phyloP scores from a whole-genome alignment of 805 yeast species.

The Sporopachydermia lactativora region DNA sequence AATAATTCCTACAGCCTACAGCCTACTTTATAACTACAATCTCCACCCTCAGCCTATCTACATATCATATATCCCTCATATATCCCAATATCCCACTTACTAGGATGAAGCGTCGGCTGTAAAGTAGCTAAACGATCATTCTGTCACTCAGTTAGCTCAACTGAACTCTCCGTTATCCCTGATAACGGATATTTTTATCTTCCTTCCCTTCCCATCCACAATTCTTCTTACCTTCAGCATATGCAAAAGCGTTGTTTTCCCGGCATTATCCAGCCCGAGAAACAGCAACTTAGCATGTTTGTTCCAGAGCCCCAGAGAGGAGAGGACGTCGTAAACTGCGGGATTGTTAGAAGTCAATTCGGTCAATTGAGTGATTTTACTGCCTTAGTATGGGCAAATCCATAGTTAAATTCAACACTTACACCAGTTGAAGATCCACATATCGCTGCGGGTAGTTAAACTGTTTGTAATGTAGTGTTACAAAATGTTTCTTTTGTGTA shows the following conservation, averaged over 20 bases:
- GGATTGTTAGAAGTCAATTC: slow-evolving; percentile 5
- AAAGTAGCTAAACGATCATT: slow-evolving; percentile 96
- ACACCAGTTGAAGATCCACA: slow-evolving; percentile 36
- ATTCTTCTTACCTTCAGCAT: slow-evolving; percentile 39
- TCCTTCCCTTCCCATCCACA: no score
- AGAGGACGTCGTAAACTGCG: slow-evolving; percentile 57
- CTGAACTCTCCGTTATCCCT: background rate
- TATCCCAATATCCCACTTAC: slow-evolving; percentile 10
- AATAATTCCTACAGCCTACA: no score
- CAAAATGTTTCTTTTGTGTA: no score
- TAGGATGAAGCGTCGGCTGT: slow-evolving; percentile 95
- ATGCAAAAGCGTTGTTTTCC: slow-evolving; percentile 82
- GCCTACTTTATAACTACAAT: no score
- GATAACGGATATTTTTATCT: no score
- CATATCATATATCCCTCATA: no score
- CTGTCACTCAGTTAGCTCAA: slow-evolving; percentile 15
- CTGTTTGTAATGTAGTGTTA: background rate
- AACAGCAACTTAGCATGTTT: slow-evolving; percentile 93
- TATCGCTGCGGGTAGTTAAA: slow-evolving; percentile 8
- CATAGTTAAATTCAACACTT: slow-evolving; percentile 15
- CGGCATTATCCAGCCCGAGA: slow-evolving; percentile 95
- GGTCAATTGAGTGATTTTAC: slow-evolving; percentile 8
- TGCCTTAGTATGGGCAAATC: no score
- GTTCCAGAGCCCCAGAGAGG: slow-evolving; percentile 76
- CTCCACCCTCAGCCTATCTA: no score